Conservation (phyloP, 2,329 filamentous ascomycete species). For the Ophiocordyceps robertsii region DNA sequence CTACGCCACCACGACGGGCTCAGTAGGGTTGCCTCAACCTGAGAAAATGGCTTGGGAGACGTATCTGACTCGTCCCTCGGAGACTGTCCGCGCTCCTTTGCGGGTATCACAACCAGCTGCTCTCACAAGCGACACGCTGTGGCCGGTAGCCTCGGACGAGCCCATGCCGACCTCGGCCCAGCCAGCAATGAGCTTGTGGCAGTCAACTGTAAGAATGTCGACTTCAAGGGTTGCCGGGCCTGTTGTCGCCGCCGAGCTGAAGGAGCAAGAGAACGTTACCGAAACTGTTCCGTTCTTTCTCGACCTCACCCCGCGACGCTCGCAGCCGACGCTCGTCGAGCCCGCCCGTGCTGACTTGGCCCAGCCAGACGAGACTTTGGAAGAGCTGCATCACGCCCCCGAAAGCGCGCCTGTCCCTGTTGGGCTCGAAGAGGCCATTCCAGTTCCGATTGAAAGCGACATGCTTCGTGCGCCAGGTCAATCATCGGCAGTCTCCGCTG, state of each 20-base stretch:
- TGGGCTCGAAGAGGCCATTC: too few species aligned
- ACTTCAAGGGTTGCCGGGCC: neutral
- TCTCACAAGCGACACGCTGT: conserved; percentile 24
- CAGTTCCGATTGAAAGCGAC: neutral
- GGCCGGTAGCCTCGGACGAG: conserved; percentile 8
- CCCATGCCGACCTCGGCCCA: neutral
- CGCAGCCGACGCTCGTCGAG: neutral
- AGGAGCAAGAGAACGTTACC: neutral
- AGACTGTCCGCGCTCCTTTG: conserved; percentile 13
- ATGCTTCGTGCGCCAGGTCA: neutral
- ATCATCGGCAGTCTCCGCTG: neutral
- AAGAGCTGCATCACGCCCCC: too few species aligned
- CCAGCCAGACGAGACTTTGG: too few species aligned
- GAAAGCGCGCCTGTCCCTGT: too few species aligned
- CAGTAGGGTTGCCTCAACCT: conserved; percentile 18
- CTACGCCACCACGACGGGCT: too few species aligned
- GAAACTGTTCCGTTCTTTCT: neutral
- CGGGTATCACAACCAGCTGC: conserved; percentile 12
- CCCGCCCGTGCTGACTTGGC: neutral
- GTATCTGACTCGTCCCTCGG: neutral
- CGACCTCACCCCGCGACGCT: neutral
- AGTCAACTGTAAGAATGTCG: neutral
- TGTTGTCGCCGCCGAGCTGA: neutral
- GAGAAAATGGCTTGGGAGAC: conserved; percentile 1
- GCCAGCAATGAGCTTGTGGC: neutral